Percentiles rank a stretch among this genome's conserved stretches.
Evolutionary conservation across 2,329 filamentous ascomycete genomes (phyloP).

Genomic region (Talaromyces islandicus): DNA sequence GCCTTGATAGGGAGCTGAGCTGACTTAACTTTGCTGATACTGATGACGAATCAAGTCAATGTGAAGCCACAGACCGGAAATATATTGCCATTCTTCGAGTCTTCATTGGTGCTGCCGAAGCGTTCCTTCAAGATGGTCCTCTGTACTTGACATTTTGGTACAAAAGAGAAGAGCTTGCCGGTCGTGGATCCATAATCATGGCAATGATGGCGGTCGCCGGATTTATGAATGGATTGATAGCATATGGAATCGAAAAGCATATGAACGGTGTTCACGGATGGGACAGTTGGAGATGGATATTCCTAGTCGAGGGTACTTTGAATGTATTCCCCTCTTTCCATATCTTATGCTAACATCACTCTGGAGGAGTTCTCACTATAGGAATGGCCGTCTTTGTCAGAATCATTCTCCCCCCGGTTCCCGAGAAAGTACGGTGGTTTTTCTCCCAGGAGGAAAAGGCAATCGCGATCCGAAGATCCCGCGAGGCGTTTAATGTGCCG

Average conservation of each 20-base stretch:
- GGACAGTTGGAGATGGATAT: slow-evolving; percentile 14
- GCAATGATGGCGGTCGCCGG: slow-evolving; percentile 14
- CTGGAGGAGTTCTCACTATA: background rate
- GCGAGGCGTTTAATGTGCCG: background rate
- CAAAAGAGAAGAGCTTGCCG: slow-evolving; percentile 10
- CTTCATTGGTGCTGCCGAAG: background rate
- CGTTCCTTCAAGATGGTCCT: slow-evolving; percentile 33
- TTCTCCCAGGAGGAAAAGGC: background rate
- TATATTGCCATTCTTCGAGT: background rate
- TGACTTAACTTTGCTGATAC: background rate
- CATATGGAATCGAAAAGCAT: slow-evolving; percentile 13
- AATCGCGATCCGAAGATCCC: background rate
- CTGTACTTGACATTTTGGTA: slow-evolving; percentile 5
- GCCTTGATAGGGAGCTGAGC: no score
- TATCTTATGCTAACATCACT: no score
- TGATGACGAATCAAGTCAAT: background rate
- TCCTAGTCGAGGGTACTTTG: slow-evolving; percentile 15
- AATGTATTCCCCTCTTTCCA: background rate
- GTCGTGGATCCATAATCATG: slow-evolving; percentile 15
- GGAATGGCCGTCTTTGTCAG: background rate
- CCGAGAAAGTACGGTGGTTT: background rate
- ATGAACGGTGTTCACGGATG: slow-evolving; percentile 4
- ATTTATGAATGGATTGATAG: slow-evolving; percentile 14
- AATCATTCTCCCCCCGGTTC: background rate
- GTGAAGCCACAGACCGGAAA: background rate